These are phyloP conservation scores for Hawksworthiomyces lignivorus DNA, from an alignment of 2,329 filamentous ascomycete genomes.

Conservation along the genomic window DNA sequence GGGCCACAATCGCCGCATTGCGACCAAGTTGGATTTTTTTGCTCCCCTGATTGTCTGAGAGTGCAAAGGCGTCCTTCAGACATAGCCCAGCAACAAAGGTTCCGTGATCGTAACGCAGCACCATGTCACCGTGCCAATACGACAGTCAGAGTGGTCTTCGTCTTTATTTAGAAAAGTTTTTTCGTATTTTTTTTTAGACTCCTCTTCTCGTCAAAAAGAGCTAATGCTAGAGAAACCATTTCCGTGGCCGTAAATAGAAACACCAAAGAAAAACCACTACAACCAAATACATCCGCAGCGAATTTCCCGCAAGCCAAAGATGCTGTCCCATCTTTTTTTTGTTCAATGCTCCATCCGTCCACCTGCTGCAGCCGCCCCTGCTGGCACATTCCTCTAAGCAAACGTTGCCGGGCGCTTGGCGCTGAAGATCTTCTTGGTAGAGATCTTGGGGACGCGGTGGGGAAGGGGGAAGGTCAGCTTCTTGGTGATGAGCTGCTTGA, in stretches of 20 bases:
- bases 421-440: conserved; percentile 85
- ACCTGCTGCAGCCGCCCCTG: neutral
- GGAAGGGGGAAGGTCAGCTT: conserved; percentile 96
- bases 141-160: no score
- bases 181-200: conserved; percentile 5
- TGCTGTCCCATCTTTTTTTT: neutral
- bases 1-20: no score
- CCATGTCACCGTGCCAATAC: no score
- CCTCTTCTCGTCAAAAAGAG: no score
- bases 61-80: no score
- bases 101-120: no score
- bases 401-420: conserved; percentile 93
- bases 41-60: no score
- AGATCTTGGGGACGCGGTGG: conserved; percentile 82
- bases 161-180: no score
- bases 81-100: no score
- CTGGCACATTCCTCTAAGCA: conserved; percentile 62
- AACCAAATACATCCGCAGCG: conserved; percentile 33
- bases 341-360: neutral
- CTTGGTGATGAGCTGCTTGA: conserved; percentile 97
- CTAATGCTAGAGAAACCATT: conserved; percentile 20
- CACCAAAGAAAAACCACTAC: conserved; percentile 52
- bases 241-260: conserved; percentile 50
- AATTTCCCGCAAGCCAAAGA: neutral
- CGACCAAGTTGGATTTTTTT: no score